Conservation (phyloP, 2,329 filamentous ascomycete species). For the Talaromyces marneffei region DNA sequence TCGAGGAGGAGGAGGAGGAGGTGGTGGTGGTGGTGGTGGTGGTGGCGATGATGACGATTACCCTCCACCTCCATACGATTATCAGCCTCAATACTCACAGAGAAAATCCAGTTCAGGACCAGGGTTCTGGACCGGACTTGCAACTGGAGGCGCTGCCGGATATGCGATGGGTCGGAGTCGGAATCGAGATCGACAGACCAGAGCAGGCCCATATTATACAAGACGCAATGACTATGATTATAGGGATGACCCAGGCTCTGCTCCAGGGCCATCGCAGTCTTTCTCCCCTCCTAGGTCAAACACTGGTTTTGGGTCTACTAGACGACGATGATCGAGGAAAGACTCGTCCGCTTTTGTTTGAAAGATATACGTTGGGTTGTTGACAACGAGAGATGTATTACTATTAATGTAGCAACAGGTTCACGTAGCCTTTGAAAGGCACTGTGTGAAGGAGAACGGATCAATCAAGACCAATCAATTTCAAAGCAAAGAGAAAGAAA, state of each 20-base stretch:
- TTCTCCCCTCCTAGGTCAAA: slow-evolving; percentile 31
- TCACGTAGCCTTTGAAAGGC: neutral
- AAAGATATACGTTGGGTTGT: neutral
- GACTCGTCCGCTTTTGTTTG: neutral
- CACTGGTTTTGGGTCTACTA: slow-evolving; percentile 44
- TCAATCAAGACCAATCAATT: neutral
- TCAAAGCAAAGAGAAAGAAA: too few species aligned
- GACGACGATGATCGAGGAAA: slow-evolving; percentile 28
- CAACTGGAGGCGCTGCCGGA: slow-evolving; percentile 32
- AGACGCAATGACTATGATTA: slow-evolving; percentile 22
- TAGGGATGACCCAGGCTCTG: slow-evolving; percentile 29
- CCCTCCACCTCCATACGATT: slow-evolving; percentile 39
- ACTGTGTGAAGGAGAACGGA: neutral
- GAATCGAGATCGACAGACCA: neutral
- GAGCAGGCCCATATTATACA: neutral
- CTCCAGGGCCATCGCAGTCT: slow-evolving; percentile 28
- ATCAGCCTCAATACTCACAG: slow-evolving; percentile 20
- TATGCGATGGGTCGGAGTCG: slow-evolving; percentile 11
- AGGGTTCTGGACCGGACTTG: slow-evolving; percentile 44
- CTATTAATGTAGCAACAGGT: neutral
- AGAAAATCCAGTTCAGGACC: slow-evolving; percentile 34
- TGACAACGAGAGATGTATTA: neutral
- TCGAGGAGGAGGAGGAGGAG: slow-evolving; percentile 29
- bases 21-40: slow-evolving; percentile 28
- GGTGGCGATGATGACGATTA: slow-evolving; percentile 31